Base-by-base conservation (phyloP, 73 alveolate species). In the Paramecium caudatum region DNA sequence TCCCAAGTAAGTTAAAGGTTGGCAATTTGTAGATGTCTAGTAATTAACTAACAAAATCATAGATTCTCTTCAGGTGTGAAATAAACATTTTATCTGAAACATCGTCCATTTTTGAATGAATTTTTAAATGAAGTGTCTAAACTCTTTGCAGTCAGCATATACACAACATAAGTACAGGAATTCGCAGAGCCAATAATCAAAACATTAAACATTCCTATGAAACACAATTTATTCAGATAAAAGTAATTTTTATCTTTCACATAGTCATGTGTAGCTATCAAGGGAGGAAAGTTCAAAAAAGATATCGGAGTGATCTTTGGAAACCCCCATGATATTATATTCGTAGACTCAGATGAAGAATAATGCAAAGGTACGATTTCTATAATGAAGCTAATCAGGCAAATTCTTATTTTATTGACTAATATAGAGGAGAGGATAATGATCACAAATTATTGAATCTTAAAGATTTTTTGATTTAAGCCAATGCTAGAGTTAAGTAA, bases 231-330 rank as follows among this genome's bases (percentile, higher is more conserved):
- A 32, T 65, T 32, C 83, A 65, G 83, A 65, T 65, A 65, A 10
- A 65, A 65, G 83, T 65, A 65, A 32, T 32, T 65, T 33, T 33
- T 65, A 33, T 33, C 34, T 65, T 65, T 33, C 83, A 65, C 83
- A 65, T 65, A 65, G 49, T 65, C 47, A 36, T 65, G 83, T 65
- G 50, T 65, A 65, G n/a, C 0, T 3, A 65, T 33, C 49, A 16
- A 25, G 83, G 8, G 15, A 65, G 30, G 34, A 65, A 10, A 10
- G 49, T 7, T 65, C 34, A 10, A 5, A 33, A 65, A 65, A 23
- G 83, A 65, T 32, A 65, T 65, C 15, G 19, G 17, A 32, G 34
- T 65, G 83, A 33, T 43, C 19, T 32, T 49, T 5, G 6, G 17
- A 12, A 65, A 65, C 34, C 83, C 83, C 17, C 83, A 65, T 32